A percentile compares a stretch with the other conserved stretches of the same genome.
These are phyloP conservation scores for Zizania latifolia DNA, from an alignment of 176 grass and related monocot genomes.

Conservation along the genomic window DNA sequence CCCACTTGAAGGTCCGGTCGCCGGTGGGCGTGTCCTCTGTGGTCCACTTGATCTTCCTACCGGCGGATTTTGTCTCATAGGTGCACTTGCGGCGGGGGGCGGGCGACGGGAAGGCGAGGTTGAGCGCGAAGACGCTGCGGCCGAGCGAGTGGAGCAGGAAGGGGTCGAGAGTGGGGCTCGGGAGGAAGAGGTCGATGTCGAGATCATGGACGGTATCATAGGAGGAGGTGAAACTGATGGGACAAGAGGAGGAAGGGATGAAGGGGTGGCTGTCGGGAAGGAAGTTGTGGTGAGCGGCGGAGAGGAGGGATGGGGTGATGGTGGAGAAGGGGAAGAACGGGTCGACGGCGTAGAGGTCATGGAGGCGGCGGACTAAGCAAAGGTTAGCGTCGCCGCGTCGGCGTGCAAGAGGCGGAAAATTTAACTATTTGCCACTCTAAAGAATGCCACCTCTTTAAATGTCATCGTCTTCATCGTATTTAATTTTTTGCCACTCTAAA, in stretches of 20 bases:
- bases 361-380: conserved; percentile 1
- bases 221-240: conserved; percentile 16
- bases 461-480: too few relatives aligned
- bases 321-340: background rate
- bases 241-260: conserved; percentile 19
- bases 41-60: conserved; percentile 68
- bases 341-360: background rate
- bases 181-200: conserved; percentile 12
- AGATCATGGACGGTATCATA: too few relatives aligned
- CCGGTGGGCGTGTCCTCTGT: conserved; percentile 44
- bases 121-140: conserved; percentile 54
- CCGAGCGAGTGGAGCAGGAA: conserved; percentile 55
- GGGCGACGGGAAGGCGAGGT: conserved; percentile 21
- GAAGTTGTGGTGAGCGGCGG: background rate
- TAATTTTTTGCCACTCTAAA: too few relatives aligned
- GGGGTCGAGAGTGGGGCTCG: background rate
- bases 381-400: too few relatives aligned
- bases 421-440: too few relatives aligned
- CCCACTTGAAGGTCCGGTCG: conserved; percentile 42
- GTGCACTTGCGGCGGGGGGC: conserved; percentile 54
- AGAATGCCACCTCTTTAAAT: too few relatives aligned
- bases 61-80: conserved; percentile 49
- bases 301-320: background rate
- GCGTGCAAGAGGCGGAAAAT: too few relatives aligned
- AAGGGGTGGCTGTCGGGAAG: background rate